Base-by-base conservation (phyloP, 2,329 filamentous ascomycete species). In the Penicillium sumatraense region DNA sequence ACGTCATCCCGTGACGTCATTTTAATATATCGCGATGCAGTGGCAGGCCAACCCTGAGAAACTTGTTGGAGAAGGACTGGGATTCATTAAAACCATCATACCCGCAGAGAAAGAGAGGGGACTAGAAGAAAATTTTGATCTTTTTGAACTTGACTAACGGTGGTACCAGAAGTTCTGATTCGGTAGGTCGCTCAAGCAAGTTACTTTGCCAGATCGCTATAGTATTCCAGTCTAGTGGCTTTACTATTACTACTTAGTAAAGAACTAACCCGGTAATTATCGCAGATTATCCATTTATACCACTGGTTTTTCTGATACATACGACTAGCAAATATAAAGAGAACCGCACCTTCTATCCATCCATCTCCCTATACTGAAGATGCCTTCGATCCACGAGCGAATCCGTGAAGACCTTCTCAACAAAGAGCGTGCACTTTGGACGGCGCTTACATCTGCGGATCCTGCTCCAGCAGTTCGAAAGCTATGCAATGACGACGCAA, bases 381-480 rank as follows among this genome's bases (percentile, higher is more conserved):
- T 75, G 72, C 65, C 71, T 26, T 57, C 66, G 29, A 74, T 75
- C 42, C 68, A 74, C 66, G 70, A 74, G 20, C 69, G 71, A 13
- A 75, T 74, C 58, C 68, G 68, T 36, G 59, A 73, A 13, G 71
- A 74, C 45, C 62, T 75, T 46, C 58, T 71, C 47, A 57, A 62
- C 53, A 71, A 72, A 51, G 71, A 74, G 54, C 71, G 67, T n/a
- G 65, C 66, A 0, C 66, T 75, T 7, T 75, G 72, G 72, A 73
- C 71, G 5, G 69, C 72, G 1, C 59, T 75, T 14, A 75, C 72
- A 8, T 74, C 70, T 0, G 72, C 72, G 13, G 68, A 73, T 42
- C 72, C 72, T 0, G 70, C 61, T 5, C 67, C 71, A 2, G 70
- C 71, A 7, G 61, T 75, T 27, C 63, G 68, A 44, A 70, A 69